phyloP scores from a whole-genome alignment of 2,329 filamentous ascomycete genomes.

The Tolypocladium tropicale region DNA sequence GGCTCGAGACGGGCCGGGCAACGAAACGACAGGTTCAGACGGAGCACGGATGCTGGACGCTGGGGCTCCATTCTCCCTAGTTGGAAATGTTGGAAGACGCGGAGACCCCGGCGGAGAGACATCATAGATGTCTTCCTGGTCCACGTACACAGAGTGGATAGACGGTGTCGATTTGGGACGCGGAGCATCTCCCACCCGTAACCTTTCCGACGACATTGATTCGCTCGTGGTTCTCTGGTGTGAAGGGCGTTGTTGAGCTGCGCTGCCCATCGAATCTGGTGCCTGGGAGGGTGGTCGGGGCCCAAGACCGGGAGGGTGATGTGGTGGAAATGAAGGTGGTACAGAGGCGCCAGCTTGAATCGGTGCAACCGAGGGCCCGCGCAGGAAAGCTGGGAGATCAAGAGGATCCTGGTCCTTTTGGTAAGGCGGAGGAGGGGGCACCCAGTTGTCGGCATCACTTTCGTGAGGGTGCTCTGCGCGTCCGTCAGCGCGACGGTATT shows the following conservation, averaged over 20 bases:
- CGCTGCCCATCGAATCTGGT: conserved; percentile 1
- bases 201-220: conserved; percentile 17
- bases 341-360: conserved; percentile 12
- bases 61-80: background rate
- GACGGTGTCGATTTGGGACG: conserved; percentile 23
- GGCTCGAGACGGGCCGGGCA: background rate
- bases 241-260: conserved; percentile 7
- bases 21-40: conserved; percentile 7
- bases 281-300: background rate
- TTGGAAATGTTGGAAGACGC: conserved; percentile 3
- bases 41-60: conserved; percentile 3
- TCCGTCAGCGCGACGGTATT: conserved; percentile 60
- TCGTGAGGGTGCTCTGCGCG: conserved; percentile 69
- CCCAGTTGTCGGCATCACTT: conserved; percentile 83
- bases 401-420: conserved; percentile 54
- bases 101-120: conserved; percentile 36
- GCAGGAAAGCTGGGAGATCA: conserved; percentile 45
- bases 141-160: conserved; percentile 8
- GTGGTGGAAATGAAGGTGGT: conserved; percentile 6
- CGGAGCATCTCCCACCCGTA: conserved; percentile 12
- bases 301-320: background rate
- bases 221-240: conserved; percentile 27
- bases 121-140: conserved; percentile 33
- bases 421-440: conserved; percentile 75
- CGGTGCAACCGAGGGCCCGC: conserved; percentile 34